Evolutionary conservation across 164 flowering plant genomes (phyloP), one percentile per base, ranked within the genome.

Genomic region (Warburgia ugandensis): DNA sequence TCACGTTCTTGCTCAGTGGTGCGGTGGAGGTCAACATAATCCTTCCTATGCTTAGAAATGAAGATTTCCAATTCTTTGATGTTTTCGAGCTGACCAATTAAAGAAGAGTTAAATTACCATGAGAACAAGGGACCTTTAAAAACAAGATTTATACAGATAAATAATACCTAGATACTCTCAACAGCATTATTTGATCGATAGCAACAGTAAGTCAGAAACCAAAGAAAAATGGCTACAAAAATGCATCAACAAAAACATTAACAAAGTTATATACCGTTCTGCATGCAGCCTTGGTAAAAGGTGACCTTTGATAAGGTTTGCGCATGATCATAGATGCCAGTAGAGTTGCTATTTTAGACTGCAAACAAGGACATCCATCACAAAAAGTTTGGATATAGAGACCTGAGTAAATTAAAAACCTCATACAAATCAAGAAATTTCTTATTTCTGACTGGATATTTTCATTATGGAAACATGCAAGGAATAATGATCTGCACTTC

Each of bases 1-100:
- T 92, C 99, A 59, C 89, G 76, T 68, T 92, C 97, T 56, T 83
- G 80, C 54, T 86, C 90, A 59, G 92, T 86, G 3, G 94, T 82
- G 5, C 99, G 92, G 47, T 79, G 87, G 47, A 60, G 41, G 63
- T 92, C 97, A 22, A 82, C 76, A 69, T 88, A 92, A 68, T 89
- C 97, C 66, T 84, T 86, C 52, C 79, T 71, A 64, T 92, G 97
- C 69, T 82, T 82, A 65, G 64, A 42, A 53, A 92, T 66, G 63
- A 84, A 92, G 52, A 71, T 77, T 31, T 86, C 89, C 73, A 92
- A 61, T 21, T 74, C 77, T 55, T 68, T 78, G 58, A 92, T 88
- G 68, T 94, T 86, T 60, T 92, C 87, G 51, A 88, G 87, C 99
- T 92, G 62, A 33, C 27, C 47, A 55, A 3, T 12, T 13, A 40